phyloP scores from a whole-genome alignment of 169 alveolate species.

The Plasmodium falciparum region DNA sequence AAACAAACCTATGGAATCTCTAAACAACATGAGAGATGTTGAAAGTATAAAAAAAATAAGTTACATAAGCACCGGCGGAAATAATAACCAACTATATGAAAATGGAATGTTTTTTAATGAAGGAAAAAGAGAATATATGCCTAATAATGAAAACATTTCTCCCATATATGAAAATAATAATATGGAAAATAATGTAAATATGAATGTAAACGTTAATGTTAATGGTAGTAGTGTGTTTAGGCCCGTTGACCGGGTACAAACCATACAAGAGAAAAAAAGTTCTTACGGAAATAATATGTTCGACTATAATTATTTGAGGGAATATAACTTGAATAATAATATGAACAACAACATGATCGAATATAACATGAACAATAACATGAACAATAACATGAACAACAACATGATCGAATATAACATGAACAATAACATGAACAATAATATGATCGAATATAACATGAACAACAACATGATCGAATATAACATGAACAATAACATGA shows the following conservation, averaged over 20 bases:
- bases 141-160: neutral
- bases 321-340: too few relatives aligned
- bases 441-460: neutral
- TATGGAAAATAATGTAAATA: slow-evolving; percentile 3
- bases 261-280: neutral
- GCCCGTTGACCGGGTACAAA: neutral
- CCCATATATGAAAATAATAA: neutral
- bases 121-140: slow-evolving; percentile 26
- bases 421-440: too few relatives aligned
- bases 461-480: neutral
- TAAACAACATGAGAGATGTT: slow-evolving; percentile 5
- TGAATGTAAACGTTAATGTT: neutral
- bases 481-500: too few relatives aligned
- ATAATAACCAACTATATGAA: neutral
- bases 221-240: too few relatives aligned
- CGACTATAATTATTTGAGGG: too few relatives aligned
- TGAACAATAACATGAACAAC: too few relatives aligned
- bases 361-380: too few relatives aligned
- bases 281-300: neutral
- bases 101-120: neutral
- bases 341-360: too few relatives aligned
- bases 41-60: slow-evolving; percentile 20
- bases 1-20: slow-evolving; percentile 32
- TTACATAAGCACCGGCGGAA: slow-evolving; percentile 10
- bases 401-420: neutral